Percentiles rank a stretch among this genome's conserved stretches.
These are phyloP conservation scores for Camelina neglecta DNA, from an alignment of 345 rosid genomes.

Conservation along the genomic window DNA sequence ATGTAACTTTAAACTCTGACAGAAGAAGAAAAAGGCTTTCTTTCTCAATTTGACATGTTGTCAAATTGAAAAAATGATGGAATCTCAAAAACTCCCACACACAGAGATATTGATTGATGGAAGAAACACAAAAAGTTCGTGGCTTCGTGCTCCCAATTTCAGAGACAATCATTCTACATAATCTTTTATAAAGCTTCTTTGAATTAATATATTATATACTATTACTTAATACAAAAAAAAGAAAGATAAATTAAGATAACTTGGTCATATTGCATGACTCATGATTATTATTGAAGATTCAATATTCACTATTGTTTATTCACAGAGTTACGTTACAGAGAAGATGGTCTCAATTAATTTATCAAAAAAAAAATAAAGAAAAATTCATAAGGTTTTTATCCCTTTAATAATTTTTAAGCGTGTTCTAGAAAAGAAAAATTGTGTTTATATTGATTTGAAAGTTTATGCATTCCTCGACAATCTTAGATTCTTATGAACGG, in stretches of 20 bases:
- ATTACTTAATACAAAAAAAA: neutral
- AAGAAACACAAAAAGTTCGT: conserved; percentile 11
- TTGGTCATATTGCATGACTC: conserved; percentile 17
- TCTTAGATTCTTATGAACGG: too few relatives aligned
- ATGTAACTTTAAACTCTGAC: conserved; percentile 19
- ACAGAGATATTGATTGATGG: neutral
- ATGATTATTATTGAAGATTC: conserved; percentile 11
- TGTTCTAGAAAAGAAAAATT: too few relatives aligned
- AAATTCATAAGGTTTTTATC: too few relatives aligned
- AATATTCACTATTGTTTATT: conserved; percentile 3
- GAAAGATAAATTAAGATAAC: neutral
- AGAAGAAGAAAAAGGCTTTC: neutral
- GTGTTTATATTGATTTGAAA: too few relatives aligned
- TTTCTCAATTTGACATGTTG: neutral
- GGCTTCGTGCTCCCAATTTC: conserved; percentile 33
- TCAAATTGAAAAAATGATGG: conserved; percentile 8
- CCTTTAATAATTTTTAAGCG: too few relatives aligned
- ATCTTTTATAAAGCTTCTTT: conserved; percentile 14
- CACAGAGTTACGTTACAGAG: neutral
- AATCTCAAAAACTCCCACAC: conserved; percentile 2
- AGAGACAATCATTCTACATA: conserved; percentile 12
- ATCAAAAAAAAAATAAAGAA: neutral
- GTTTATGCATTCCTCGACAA: too few relatives aligned
- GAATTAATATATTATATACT: neutral
- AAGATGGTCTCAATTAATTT: neutral